Base-by-base conservation (phyloP, 371 early-diverging fungal genomes). In the Rhizomucor miehei region DNA sequence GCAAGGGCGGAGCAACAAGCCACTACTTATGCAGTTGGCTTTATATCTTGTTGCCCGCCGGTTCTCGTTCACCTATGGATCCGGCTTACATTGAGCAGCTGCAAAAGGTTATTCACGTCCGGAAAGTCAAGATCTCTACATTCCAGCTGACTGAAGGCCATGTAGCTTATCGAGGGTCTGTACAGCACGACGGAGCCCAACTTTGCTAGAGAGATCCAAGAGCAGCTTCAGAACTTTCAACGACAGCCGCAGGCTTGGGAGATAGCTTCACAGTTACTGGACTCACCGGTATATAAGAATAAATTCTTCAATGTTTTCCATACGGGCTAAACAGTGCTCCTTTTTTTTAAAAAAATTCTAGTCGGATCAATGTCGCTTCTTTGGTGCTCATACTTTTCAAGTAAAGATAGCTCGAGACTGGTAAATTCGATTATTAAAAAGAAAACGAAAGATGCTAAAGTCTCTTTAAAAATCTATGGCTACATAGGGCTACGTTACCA, bases 361-460 rank as follows among this genome's bases (percentile, higher is more conserved):
- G 86, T 77, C 79, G 48, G 75, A 80, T 35, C 83, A 86, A 36
- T 84, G 84, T 49, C 84, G 85, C 46, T 92, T 92, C 61, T 90
- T 89, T 75, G 94, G 92, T 0, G 94, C 94, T 0, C 89, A 89
- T 48, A 91, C 91, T 0, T 81, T 91, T 54, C 89, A 90, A 57
- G 79, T 87, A 25, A 90, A 91, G 56, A 85, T 93, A 12, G 64
- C 87, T 21, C 81, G 88, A 47, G 89, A 90, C 56, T 90, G 90
- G 90, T 87, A 69, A 45, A 64, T 37, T 25, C 13, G n/a, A 19
- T 51, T 48, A 6, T 47, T 47, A 4, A 16, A 20, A 29, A 47
- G 47, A 35, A 47, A 47, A 2, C 39, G 39, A 38, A 38, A 38
- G 39, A n/a, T 10, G n/a, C n/a, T 10, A 24, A 3, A 6, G 1